phyloP scores from a whole-genome alignment of 2,329 filamentous ascomycete species.

The Triangularia verruculosa region DNA sequence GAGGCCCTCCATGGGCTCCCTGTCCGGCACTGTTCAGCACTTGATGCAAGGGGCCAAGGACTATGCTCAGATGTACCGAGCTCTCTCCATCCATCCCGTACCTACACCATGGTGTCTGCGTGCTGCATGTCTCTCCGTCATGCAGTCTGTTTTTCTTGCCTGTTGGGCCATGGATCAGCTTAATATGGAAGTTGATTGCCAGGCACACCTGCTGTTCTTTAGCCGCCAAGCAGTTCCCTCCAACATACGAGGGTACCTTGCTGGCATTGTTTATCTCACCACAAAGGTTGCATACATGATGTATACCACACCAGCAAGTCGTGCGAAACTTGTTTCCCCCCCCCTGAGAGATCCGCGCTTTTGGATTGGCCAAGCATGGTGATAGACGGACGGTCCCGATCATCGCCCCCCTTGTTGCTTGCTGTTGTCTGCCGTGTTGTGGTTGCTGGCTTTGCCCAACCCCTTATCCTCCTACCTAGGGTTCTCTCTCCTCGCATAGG shows the following conservation, averaged over 20 bases:
- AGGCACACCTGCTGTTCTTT: conserved; percentile 18
- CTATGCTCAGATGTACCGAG: not conserved
- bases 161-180: not conserved
- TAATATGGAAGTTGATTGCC: conserved; percentile 22
- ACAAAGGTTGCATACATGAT: not conserved
- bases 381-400: not conserved
- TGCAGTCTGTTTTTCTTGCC: conserved; percentile 10
- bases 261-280: not conserved
- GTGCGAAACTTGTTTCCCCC: not conserved
- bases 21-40: not conserved
- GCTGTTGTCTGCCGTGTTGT: not conserved
- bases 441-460: not conserved
- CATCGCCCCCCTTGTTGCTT: not conserved
- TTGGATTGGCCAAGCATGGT: conserved; percentile 1
- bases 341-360: not conserved
- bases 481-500: not conserved
- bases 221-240: conserved; percentile 17
- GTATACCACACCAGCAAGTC: not conserved
- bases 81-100: not conserved
- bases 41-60: not conserved
- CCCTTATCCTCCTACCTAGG: not conserved
- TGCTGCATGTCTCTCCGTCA: conserved; percentile 11
- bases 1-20: not conserved
- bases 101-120: not conserved
- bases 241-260: not conserved